Conservation (phyloP, 2,329 filamentous ascomycete species). For the Talaromyces sp. region DNA sequence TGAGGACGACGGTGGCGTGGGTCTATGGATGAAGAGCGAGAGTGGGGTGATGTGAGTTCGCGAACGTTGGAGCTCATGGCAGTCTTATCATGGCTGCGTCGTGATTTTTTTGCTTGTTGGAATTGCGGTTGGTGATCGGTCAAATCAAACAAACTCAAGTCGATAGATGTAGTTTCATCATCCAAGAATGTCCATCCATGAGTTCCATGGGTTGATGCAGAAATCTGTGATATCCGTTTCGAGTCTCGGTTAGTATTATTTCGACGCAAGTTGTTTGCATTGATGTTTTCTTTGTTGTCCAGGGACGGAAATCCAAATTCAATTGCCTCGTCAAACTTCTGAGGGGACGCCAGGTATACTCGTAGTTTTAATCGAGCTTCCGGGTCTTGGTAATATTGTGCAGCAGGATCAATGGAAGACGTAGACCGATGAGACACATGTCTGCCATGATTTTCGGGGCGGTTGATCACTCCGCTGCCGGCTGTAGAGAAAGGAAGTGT, state of each 20-base stretch:
- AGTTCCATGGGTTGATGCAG: slow-evolving; percentile 30
- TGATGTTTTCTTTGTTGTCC: slow-evolving; percentile 33
- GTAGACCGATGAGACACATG: slow-evolving; percentile 51
- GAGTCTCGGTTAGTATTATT: slow-evolving; percentile 33
- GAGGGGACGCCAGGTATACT: slow-evolving; percentile 79
- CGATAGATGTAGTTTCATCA: slow-evolving; percentile 40
- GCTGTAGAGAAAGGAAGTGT: slow-evolving; percentile 27
- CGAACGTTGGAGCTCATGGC: background rate
- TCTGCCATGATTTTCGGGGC: slow-evolving; percentile 37
- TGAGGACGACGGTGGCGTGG: slow-evolving; percentile 9
- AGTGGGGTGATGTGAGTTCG: background rate
- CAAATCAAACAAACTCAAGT: slow-evolving; percentile 14
- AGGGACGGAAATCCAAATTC: slow-evolving; percentile 80
- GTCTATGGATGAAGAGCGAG: slow-evolving; percentile 7
- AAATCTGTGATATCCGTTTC: slow-evolving; percentile 22
- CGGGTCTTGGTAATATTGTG: slow-evolving; percentile 84
- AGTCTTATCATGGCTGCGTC: background rate
- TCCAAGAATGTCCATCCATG: slow-evolving; percentile 52
- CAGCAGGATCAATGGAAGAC: slow-evolving; percentile 63
- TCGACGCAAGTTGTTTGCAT: slow-evolving; percentile 19
- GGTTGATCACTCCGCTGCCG: background rate
- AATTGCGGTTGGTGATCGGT: slow-evolving; percentile 8
- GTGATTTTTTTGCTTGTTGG: slow-evolving; percentile 40
- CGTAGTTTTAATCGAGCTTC: slow-evolving; percentile 83
- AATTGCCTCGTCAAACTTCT: slow-evolving; percentile 93